Conservation (phyloP, 140 eudicot species). For the Bidens hawaiensis region DNA sequence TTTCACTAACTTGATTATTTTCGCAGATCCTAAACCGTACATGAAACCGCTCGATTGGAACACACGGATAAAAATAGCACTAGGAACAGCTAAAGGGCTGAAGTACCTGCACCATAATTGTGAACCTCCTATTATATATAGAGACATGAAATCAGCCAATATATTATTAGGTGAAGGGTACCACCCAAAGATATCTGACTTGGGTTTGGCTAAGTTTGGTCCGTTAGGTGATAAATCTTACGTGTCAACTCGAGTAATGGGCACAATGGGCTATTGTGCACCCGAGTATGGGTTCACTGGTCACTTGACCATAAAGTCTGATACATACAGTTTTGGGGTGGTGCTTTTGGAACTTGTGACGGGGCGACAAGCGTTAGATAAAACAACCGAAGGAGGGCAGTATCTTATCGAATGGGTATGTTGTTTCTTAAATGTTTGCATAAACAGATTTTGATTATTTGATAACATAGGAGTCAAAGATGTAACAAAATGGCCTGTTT, state of each 20-base stretch:
- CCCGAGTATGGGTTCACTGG: slow-evolving; percentile 75
- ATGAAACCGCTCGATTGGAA: slow-evolving; percentile 65
- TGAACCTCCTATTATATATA: slow-evolving; percentile 52
- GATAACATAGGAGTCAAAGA: neutral
- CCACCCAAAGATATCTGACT: slow-evolving; percentile 67
- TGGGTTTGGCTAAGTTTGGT: slow-evolving; percentile 66
- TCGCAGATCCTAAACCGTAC: slow-evolving; percentile 50
- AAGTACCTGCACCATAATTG: slow-evolving; percentile 54
- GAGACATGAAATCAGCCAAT: slow-evolving; percentile 68
- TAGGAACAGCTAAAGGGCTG: slow-evolving; percentile 66
- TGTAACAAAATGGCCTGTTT: too few species aligned
- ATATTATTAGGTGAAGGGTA: slow-evolving; percentile 51
- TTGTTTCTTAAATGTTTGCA: neutral
- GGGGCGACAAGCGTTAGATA: slow-evolving; percentile 47
- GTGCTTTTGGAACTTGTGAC: slow-evolving; percentile 70
- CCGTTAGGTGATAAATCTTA: slow-evolving; percentile 49
- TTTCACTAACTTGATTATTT: neutral
- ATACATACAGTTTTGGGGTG: slow-evolving; percentile 70
- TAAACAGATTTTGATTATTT: neutral
- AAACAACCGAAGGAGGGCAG: slow-evolving; percentile 27
- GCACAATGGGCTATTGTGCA: slow-evolving; percentile 74
- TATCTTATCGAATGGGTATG: slow-evolving; percentile 59
- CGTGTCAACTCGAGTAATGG: slow-evolving; percentile 64
- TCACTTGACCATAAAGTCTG: slow-evolving; percentile 48
- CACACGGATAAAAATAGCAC: slow-evolving; percentile 57